A percentile compares a stretch with the other conserved stretches of the same genome.
Conservation (phyloP, 2,329 filamentous ascomycete species). For the Gaeumannomyces tritici region DNA sequence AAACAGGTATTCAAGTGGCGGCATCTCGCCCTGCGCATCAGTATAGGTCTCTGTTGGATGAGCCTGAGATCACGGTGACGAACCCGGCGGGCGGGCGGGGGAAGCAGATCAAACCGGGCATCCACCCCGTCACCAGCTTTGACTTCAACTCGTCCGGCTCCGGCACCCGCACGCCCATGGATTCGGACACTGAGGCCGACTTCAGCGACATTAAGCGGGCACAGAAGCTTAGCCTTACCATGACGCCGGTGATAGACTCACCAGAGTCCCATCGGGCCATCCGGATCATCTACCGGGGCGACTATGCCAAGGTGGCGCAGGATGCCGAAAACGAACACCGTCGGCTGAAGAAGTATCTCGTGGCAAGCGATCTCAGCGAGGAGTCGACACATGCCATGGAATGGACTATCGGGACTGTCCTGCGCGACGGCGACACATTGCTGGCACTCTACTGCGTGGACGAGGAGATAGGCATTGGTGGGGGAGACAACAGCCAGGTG, state of each 20-base stretch:
- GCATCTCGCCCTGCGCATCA: conserved; percentile 39
- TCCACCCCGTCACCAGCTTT: conserved; percentile 80
- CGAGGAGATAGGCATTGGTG: conserved; percentile 62
- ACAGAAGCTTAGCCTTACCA: conserved; percentile 71
- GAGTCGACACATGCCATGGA: conserved; percentile 93
- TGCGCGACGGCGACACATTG: conserved; percentile 88
- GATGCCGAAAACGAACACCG: conserved; percentile 72
- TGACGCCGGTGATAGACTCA: conserved; percentile 70
- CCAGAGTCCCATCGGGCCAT: conserved; percentile 73
- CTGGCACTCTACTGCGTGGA: conserved; percentile 91
- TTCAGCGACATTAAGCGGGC: conserved; percentile 78
- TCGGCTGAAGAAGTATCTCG: conserved; percentile 78
- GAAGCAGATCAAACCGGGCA: conserved; percentile 43
- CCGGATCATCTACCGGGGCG: conserved; percentile 81
- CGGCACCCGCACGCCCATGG: conserved; percentile 47
- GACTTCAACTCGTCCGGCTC: conserved; percentile 52
- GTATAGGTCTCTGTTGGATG: conserved; percentile 55
- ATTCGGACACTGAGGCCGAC: conserved; percentile 81
- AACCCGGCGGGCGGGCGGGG: conserved; percentile 52
- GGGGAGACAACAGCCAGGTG: conserved; percentile 37
- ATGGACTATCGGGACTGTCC: conserved; percentile 93
- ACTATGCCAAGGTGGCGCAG: conserved; percentile 66
- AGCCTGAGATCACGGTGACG: conserved; percentile 58
- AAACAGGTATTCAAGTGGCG: conserved; percentile 41
- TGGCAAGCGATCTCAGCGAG: conserved; percentile 90